Base-by-base conservation (phyloP, 192 early-diverging fungal species). In the Chytriomyces sp. region DNA sequence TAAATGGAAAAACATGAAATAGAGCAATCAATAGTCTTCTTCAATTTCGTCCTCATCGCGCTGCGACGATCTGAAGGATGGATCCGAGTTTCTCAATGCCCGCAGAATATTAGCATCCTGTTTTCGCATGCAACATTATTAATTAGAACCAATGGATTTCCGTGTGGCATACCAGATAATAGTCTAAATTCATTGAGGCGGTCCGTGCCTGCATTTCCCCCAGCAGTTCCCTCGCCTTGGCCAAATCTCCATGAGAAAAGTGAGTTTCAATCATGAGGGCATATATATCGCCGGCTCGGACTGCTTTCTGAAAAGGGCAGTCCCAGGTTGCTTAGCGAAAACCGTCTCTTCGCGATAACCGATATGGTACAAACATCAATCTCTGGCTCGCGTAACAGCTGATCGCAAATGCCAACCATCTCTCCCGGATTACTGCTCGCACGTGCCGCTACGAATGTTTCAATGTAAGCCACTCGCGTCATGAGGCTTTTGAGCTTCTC, bases 221-320 rank as follows among this genome's bases (percentile, higher is more conserved):
- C 8, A 83, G 49, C 44, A 86, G 34, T 6, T 78, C 70, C 5
- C 34, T 52, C 14, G 84, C 80, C 52, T 73, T 66, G 0, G 75
- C 72, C 57, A 71, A 52, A 37, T 83, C 64, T 28, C 84, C 84
- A 49, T 75, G 73, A 0, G 61, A 58, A 36, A 61, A 78, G 52
- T 74, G 72, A 26, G 74, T 64, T 52, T 85, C 82, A 65, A 87
- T 81, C 73, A 87, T 54, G 10, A 86, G 71, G 19, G 78, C 86
- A 64, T 80, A 87, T 12, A 87, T 84, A 66, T 87, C 86, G 14
- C 86, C 84, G 5, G 75, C 54, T 14, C 84, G 72, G 12, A 87
- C 72, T 7, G 73, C 60, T 4, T 64, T 12, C 85, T 87, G 52
- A n/a, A 14, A 3, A 49, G 22, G n/a, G 22, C 44, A 10, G 44